Base-by-base conservation (phyloP, 2,329 filamentous ascomycete genomes). In the Sarocladium kiliense region DNA sequence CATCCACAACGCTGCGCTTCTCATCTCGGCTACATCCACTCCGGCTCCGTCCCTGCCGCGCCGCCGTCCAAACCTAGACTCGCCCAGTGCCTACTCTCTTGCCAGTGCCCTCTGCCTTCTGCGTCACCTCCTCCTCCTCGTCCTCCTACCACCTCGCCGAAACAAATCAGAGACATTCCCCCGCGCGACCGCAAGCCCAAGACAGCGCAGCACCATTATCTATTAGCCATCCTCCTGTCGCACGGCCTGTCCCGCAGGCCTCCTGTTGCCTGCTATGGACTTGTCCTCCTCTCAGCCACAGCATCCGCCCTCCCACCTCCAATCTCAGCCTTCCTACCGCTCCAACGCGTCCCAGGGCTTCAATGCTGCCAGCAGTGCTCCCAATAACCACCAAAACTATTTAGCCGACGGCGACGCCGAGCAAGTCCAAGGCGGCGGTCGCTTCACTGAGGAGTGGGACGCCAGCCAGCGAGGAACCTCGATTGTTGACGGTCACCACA, bases 361-460 rank as follows among this genome's bases (percentile, higher is more conserved):
- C 53, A 45, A 34, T 34, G 47, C 34, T 51, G 26, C 51, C 9
- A 12, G 32, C 42, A 51, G 53, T 9, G 42, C 30, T 3, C 53
- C 37, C n/a, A 54, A 54, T 18, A 42, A 54, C 25, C 27, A 54
- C 23, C 53, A 54, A 18, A 45, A 30, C 25, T 54, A 41, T 23
- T 32, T 51, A 23, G 18, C 27, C n/a, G 47, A 51, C 47, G 14
- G 7, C 19, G 47, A 51, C 6, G 19, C 14, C 47, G 47, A 51
- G 18, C 47, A 51, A 23, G 18, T 36, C 3, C 47, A 51, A 23
- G 47, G 27, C 47, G 47, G 54, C 45, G 77, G 82, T 58, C 81
- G 77, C 62, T 87, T 88, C 64, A 84, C 80, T 61, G 86, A 90
- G 67, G 82, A 87, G 73, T 89, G 86, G 78, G 85, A 88, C 71